Conservation (phyloP, 75 land plant species). For the Pseudotsuga menziesii region DNA sequence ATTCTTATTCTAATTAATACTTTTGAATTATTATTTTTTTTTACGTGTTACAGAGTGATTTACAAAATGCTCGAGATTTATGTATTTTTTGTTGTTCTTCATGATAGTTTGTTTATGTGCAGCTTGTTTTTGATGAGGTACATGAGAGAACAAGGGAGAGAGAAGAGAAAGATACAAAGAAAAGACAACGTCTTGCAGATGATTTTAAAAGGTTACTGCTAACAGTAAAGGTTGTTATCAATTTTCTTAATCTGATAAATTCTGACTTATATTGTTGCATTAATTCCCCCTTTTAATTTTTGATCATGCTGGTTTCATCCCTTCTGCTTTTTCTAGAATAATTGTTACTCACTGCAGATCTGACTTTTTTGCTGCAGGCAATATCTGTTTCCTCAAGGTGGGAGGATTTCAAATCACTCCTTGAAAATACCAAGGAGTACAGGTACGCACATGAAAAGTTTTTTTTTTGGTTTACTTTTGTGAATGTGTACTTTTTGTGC, state of each 20-base stretch:
- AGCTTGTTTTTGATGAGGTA: slow-evolving; percentile 84
- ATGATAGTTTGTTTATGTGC: slow-evolving; percentile 13
- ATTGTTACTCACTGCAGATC: background rate
- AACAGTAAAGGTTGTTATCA: slow-evolving; percentile 49
- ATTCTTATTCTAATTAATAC: too few species aligned
- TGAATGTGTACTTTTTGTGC: background rate
- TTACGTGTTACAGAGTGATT: background rate
- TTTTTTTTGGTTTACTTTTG: background rate
- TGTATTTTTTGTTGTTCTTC: background rate
- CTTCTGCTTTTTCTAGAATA: background rate
- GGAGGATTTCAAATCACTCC: slow-evolving; percentile 66
- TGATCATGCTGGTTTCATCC: background rate
- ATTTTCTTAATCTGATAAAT: background rate
- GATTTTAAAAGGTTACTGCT: slow-evolving; percentile 62
- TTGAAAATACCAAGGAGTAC: slow-evolving; percentile 62
- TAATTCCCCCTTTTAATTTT: background rate
- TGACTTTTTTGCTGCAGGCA: slow-evolving; percentile 32
- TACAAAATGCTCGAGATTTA: background rate
- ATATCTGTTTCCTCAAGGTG: slow-evolving; percentile 66
- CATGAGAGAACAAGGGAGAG: slow-evolving; percentile 79
- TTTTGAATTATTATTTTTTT: too few species aligned
- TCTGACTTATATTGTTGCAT: background rate
- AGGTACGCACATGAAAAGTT: slow-evolving; percentile 22
- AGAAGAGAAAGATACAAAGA: slow-evolving; percentile 96
- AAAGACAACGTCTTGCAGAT: slow-evolving; percentile 69